These are phyloP conservation scores for Rhizopogon rudus DNA, from an alignment of 768 basidiomycete genomes.

Conservation along the genomic window DNA sequence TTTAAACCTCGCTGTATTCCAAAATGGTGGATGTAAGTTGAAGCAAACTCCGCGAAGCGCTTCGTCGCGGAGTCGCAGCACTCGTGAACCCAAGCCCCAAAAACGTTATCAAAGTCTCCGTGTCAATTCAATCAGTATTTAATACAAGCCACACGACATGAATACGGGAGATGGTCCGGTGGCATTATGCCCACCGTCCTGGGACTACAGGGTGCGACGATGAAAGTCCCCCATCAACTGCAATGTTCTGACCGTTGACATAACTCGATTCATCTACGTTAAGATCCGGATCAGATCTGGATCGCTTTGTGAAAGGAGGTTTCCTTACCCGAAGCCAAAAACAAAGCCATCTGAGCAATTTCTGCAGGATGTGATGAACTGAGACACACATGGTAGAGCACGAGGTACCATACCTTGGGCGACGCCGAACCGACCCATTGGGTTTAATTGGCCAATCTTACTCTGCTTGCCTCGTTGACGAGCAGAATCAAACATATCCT, in stretches of 20 bases:
- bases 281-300: conserved; percentile 6
- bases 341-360: conserved; percentile 81
- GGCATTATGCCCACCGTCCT: conserved; percentile 59
- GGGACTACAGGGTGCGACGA: conserved; percentile 76
- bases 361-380: conserved; percentile 40
- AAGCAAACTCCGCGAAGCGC: conserved; percentile 21
- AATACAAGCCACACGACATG: neutral
- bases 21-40: neutral
- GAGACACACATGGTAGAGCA: conserved; percentile 11
- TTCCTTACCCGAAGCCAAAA: conserved; percentile 77
- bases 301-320: neutral
- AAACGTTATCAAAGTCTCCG: neutral
- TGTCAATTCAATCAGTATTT: conserved; percentile 1
- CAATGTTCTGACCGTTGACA: conserved; percentile 85
- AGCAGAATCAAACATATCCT: conserved; percentile 69
- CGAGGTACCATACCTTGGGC: conserved; percentile 52
- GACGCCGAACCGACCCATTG: conserved; percentile 77
- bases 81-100: neutral
- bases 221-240: conserved; percentile 84
- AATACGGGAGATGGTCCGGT: neutral
- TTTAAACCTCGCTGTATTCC: too few species aligned
- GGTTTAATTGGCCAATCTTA: conserved; percentile 80
- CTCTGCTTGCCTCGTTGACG: conserved; percentile 64
- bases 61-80: conserved; percentile 16
- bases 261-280: conserved; percentile 80